These are phyloP conservation scores for Leccinum disarticulatum DNA, from an alignment of 768 basidiomycete genomes.

Conservation along the genomic window DNA sequence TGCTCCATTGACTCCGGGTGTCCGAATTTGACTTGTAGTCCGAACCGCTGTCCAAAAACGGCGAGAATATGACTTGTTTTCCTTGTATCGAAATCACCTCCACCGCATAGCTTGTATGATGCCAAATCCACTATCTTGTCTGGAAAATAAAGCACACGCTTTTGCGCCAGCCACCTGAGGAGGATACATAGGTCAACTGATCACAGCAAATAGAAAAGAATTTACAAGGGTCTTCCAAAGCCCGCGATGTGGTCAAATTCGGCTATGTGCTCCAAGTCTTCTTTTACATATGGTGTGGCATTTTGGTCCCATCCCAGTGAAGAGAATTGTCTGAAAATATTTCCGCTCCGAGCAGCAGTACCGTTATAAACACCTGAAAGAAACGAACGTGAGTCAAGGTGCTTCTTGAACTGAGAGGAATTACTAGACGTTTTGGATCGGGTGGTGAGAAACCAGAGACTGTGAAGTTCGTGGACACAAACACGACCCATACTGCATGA, in stretches of 20 bases:
- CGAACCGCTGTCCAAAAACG: not conserved
- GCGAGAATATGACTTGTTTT: not conserved
- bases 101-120: not conserved
- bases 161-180: not conserved
- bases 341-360: not conserved
- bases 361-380: not conserved
- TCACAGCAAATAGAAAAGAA: not conserved
- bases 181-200: not conserved
- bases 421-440: not conserved
- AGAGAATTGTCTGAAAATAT: conserved; percentile 13
- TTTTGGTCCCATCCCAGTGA: conserved; percentile 21
- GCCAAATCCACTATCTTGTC: not conserved
- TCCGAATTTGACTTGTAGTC: not conserved
- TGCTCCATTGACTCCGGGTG: not conserved
- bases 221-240: conserved; percentile 6
- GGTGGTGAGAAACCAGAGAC: conserved; percentile 9
- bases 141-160: not conserved
- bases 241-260: not conserved
- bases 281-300: not conserved
- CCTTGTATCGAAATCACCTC: not conserved
- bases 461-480: conserved; percentile 16
- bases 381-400: not conserved
- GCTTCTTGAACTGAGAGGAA: no score
- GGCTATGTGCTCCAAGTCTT: conserved; percentile 2
- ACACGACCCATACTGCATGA: conserved; percentile 16